Conservation (phyloP, 1,284 basidiomycete species). For the Lentinula novae-zelandiae region DNA sequence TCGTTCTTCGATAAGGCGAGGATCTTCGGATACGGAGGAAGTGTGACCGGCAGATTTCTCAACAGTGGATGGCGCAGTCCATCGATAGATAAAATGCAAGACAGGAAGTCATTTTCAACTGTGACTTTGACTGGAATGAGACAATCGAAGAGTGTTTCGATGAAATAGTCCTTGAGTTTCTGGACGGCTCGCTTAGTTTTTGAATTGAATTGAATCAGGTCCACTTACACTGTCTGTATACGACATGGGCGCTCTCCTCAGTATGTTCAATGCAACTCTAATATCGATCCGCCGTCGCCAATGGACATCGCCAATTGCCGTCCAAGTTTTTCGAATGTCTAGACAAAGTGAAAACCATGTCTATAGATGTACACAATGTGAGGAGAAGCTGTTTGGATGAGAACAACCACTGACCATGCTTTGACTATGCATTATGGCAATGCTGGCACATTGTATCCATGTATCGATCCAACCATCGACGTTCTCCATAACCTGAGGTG, state of each 20-base stretch:
- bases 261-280: constrained; percentile 64
- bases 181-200: constrained; percentile 31
- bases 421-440: constrained; percentile 53
- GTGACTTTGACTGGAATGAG: constrained; percentile 49
- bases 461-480: constrained; percentile 64
- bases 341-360: constrained; percentile 53
- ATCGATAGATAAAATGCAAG: constrained; percentile 49
- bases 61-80: constrained; percentile 51
- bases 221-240: constrained; percentile 39
- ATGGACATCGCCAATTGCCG: constrained; percentile 43
- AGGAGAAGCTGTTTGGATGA: not conserved
- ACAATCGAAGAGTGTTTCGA: constrained; percentile 55
- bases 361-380: constrained; percentile 27
- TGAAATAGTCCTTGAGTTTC: constrained; percentile 43
- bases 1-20: not conserved
- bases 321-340: constrained; percentile 53
- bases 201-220: not conserved
- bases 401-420: not conserved
- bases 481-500: constrained; percentile 16
- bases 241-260: constrained; percentile 59
- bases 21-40: constrained; percentile 19
- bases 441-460: constrained; percentile 74
- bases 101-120: constrained; percentile 59
- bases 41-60: constrained; percentile 17
- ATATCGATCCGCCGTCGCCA: constrained; percentile 65